Evolutionary conservation across 108 stramenopile genomes (phyloP), one percentile per base, ranked within the genome.

Genomic region (Nitzschia sp.): DNA sequence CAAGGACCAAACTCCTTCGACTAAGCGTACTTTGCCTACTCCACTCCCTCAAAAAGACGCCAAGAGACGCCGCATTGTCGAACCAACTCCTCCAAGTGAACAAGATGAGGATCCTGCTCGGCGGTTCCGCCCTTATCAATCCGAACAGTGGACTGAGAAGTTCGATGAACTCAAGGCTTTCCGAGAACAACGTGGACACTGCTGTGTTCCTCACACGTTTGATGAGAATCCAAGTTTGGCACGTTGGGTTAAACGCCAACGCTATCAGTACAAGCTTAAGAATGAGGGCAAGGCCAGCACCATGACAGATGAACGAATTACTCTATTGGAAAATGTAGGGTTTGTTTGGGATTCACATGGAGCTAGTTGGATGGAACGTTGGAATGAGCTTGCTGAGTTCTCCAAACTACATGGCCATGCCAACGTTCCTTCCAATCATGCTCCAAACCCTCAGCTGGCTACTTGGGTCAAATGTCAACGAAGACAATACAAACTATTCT

Each of bases 381-480:
- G 76, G 34, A 22, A 68, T 14, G 71, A 64, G 25, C 67, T 79
- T 1, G 41, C 20, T 7, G 46, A 73, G 19, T 79, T 65, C 43
- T 43, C 44, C 1, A 50, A 57, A 25, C 43, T 58, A 41, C 22
- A 63, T 34, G 78, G 78, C 19, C 71, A 79, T 51, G 55, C 67
- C 48, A 79, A 79, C 44, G 78, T 79, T 17, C 78, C 78, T 10
- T 68, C 57, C 26, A 71, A 71, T 52, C 66, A 79, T 61, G 43
- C 54, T 10, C 41, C 24, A 10, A 67, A 71, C 42, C 65, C 70
- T 8, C 70, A 78, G 41, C 39, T 78, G 51, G 70, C 70, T 11
- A 52, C 70, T 10, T 82, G 81, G 81, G 77, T 82, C 53, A 77
- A 78, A 51, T 67, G 71, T 29, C 81, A 82, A 57, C 60, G 76